Base-by-base conservation (phyloP, 2,329 filamentous ascomycete genomes). In the Epichloe coenophiala region DNA sequence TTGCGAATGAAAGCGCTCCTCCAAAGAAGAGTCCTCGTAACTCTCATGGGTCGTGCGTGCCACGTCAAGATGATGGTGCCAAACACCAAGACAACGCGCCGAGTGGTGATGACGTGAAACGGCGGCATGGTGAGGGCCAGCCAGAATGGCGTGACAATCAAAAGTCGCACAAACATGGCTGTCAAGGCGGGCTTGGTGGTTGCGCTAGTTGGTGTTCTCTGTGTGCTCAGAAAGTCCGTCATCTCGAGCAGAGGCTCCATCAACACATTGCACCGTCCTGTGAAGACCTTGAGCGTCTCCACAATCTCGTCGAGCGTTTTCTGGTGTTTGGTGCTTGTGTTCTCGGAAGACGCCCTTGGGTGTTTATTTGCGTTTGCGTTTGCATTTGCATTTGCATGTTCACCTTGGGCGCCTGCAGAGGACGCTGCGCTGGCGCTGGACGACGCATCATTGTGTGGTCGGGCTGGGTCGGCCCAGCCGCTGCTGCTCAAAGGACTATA, bases 231-330 rank as follows among this genome's bases (percentile, higher is more conserved):
- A 61, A 96, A 96, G 65, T 97, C 90, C 5, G 90, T 96, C 64
- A 97, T 75, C 56, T 86, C 82, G 43, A 95, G 74, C 50, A 97
- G 77, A 3, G 93, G 93, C 60, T 96, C 90, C 48, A 97, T 76
- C 17, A 98, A 72, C 48, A 95, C 84, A 65, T 96, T 95, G 68
- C 93, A 96, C 46, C 93, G 79, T 5, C 84, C 86, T 0, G 91
- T 97, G 58, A 98, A 88, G 57, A 89, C 82, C 64, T 89, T 88
- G 43, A 98, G 71, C 0, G 88, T 95, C 59, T 97, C 90, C 51
- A 98, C 86, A 54, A 98, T 98, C 69, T 98, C 93, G 64, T 98
- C 93, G 48, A 98, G 69, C 47, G 89, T 96, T 72, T 96, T 96
- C 61, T 95, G 88, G 60, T 93, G 87, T 53, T 84, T 83, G 41